Percentiles rank a stretch among this genome's conserved stretches.
Conservation (phyloP, 1,284 basidiomycete species). For the Porogramme epimiltina region DNA sequence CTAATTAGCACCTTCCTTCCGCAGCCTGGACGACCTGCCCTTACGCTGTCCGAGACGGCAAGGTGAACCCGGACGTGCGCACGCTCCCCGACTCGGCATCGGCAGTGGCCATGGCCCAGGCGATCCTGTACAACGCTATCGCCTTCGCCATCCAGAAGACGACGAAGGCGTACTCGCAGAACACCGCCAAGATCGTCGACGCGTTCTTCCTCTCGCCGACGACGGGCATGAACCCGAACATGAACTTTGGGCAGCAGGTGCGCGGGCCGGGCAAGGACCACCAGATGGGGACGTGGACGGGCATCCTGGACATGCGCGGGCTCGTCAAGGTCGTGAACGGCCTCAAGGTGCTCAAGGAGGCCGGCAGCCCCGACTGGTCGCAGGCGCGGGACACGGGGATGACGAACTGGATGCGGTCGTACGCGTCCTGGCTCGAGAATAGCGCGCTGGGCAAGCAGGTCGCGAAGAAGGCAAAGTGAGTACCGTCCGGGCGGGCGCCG, state of each 20-base stretch:
- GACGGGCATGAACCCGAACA: conserved; percentile 69
- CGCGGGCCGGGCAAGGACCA: conserved; percentile 57
- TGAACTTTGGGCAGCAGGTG: conserved; percentile 66
- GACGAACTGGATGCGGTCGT: conserved; percentile 49
- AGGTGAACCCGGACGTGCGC: conserved; percentile 67
- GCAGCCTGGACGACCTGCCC: conserved; percentile 66
- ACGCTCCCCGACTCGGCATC: conserved; percentile 55
- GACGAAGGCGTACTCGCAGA: conserved; percentile 36
- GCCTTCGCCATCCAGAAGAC: conserved; percentile 51
- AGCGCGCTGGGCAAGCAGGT: conserved; percentile 51
- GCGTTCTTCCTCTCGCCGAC: conserved; percentile 60
- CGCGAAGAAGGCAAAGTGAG: conserved; percentile 55
- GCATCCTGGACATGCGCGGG: conserved; percentile 64
- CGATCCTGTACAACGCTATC: conserved; percentile 63
- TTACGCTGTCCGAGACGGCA: conserved; percentile 62
- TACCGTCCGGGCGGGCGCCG: too few species aligned
- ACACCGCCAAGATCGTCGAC: conserved; percentile 48
- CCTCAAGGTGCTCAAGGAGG: conserved; percentile 55
- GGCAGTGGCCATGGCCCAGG: conserved; percentile 57
- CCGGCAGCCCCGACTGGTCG: conserved; percentile 58
- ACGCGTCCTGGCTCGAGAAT: conserved; percentile 58
- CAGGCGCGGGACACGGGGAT: conserved; percentile 50
- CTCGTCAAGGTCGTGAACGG: conserved; percentile 64
- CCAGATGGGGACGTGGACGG: conserved; percentile 56
- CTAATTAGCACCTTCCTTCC: neutral